phyloP scores from a whole-genome alignment of 1,284 basidiomycete genomes.

The Grifola frondosa region DNA sequence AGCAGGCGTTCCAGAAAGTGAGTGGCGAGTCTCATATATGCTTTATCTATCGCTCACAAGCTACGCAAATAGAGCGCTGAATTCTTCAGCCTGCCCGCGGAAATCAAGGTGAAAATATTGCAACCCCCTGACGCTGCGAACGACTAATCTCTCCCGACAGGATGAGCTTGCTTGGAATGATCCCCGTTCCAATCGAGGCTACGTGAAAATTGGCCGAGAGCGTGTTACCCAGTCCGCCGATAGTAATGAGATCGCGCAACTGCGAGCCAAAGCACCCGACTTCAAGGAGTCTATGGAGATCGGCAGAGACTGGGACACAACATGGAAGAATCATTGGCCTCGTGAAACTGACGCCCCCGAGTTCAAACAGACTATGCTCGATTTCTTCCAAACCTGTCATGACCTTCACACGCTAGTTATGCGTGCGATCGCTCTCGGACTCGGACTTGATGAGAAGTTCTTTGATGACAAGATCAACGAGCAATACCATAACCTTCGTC shows the following conservation, averaged over 20 bases:
- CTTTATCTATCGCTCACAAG: background rate
- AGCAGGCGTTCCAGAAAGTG: slow-evolving; percentile 65
- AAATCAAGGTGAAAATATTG: slow-evolving; percentile 52
- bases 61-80: slow-evolving; percentile 54
- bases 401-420: slow-evolving; percentile 73
- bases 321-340: slow-evolving; percentile 81
- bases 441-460: slow-evolving; percentile 68
- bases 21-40: slow-evolving; percentile 2
- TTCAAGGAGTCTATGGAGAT: slow-evolving; percentile 87
- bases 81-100: slow-evolving; percentile 69
- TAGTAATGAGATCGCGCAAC: slow-evolving; percentile 68
- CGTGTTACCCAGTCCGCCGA: slow-evolving; percentile 75
- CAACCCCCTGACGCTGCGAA: slow-evolving; percentile 5
- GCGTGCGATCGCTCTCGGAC: slow-evolving; percentile 78
- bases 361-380: slow-evolving; percentile 72
- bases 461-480: slow-evolving; percentile 75
- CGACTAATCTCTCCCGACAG: slow-evolving; percentile 19
- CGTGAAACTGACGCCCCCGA: slow-evolving; percentile 56
- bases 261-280: slow-evolving; percentile 74
- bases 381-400: slow-evolving; percentile 78
- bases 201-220: slow-evolving; percentile 78
- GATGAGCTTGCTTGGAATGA: slow-evolving; percentile 72
- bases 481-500: slow-evolving; percentile 74
- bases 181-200: slow-evolving; percentile 81
- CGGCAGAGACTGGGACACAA: slow-evolving; percentile 74